phyloP scores from a whole-genome alignment of 192 early-diverging fungal species.

The Coemansia sp. region DNA sequence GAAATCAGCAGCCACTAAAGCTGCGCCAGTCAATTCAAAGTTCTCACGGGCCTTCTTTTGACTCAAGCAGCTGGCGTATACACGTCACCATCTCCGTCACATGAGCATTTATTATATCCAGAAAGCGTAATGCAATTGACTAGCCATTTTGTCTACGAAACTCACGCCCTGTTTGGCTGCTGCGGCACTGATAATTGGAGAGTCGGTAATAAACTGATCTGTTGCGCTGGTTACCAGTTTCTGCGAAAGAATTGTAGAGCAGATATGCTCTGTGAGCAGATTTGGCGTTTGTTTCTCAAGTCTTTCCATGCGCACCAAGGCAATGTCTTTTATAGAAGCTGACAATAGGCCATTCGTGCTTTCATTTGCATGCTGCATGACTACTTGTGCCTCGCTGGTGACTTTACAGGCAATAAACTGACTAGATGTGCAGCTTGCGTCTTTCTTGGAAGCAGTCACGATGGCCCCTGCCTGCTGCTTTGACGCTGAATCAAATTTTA shows the following conservation, averaged over 20 bases:
- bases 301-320: conserved; percentile 26
- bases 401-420: conserved; percentile 39
- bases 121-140: conserved; percentile 22
- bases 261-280: conserved; percentile 41
- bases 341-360: neutral
- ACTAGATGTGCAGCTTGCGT: neutral
- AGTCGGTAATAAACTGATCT: conserved; percentile 29
- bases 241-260: conserved; percentile 32
- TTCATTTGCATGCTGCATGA: conserved; percentile 31
- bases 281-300: conserved; percentile 36
- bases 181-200: conserved; percentile 41
- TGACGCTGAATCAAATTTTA: conserved; percentile 18
- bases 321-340: neutral
- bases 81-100: neutral
- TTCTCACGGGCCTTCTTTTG: conserved; percentile 1
- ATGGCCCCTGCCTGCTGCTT: neutral
- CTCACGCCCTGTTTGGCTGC: conserved; percentile 30
- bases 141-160: conserved; percentile 37
- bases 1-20: conserved; percentile 3
- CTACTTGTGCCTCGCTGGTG: conserved; percentile 36
- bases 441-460: neutral
- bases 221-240: conserved; percentile 10
- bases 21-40: neutral
- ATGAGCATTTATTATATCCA: conserved; percentile 14
- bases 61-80: neutral